Conservation (phyloP, 768 basidiomycete species). For the Gymnopilus dilepis region DNA sequence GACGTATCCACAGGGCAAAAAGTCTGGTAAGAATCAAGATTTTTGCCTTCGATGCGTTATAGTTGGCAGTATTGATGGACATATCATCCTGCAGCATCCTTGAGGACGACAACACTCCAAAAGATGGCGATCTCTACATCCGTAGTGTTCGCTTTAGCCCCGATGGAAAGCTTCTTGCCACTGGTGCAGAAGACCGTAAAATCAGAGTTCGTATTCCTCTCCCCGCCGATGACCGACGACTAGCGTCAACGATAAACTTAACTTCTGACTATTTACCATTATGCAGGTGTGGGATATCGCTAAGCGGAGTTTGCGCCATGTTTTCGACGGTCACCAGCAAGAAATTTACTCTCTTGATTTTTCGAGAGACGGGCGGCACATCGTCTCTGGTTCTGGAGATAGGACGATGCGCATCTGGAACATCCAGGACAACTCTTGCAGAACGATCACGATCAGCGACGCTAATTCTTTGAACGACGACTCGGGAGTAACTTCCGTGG, state of each 20-base stretch:
- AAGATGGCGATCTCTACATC: constrained; percentile 85
- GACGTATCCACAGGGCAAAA: constrained; percentile 88
- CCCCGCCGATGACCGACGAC: constrained; percentile 3
- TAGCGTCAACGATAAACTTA: background rate
- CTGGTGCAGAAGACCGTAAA: constrained; percentile 93
- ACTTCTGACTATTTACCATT: constrained; percentile 4
- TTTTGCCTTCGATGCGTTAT: background rate
- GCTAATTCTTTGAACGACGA: constrained; percentile 50
- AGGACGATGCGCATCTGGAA: constrained; percentile 55
- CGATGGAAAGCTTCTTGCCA: constrained; percentile 91
- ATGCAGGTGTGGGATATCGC: constrained; percentile 88
- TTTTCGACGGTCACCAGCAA: constrained; percentile 85
- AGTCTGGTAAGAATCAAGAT: constrained; percentile 66
- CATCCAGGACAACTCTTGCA: constrained; percentile 37
- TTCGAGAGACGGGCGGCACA: constrained; percentile 78
- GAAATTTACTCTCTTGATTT: constrained; percentile 96
- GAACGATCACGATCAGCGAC: constrained; percentile 49
- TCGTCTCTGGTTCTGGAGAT: constrained; percentile 90
- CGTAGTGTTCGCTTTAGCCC: constrained; percentile 95
- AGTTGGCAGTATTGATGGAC: constrained; percentile 2
- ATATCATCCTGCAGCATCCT: constrained; percentile 58
- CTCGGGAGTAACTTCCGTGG: constrained; percentile 79
- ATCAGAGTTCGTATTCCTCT: constrained; percentile 72
- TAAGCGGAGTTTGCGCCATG: constrained; percentile 69
- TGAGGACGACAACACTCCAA: constrained; percentile 73